Evolutionary conservation across 768 basidiomycete genomes (phyloP), one percentile per base, ranked within the genome.

Genomic region (Pulveroboletus ravenelii): DNA sequence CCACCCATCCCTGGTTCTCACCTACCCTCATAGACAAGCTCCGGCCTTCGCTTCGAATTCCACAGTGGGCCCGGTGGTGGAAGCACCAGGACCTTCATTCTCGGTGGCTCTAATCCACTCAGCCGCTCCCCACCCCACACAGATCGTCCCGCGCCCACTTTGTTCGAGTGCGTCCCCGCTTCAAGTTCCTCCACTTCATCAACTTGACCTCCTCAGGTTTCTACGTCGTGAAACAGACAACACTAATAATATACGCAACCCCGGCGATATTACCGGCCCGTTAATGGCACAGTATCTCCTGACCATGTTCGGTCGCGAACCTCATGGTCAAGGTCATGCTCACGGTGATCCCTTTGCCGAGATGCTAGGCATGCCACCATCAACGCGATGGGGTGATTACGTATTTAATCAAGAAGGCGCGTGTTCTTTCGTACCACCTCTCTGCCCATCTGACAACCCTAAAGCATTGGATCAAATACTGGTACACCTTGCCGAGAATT

Each of bases 351-450:
- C 75, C 10, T 61, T 78, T 47, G 50, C 68, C 25, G 74, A 74
- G 13, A 44, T 80, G 36, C 69, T 82, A 35, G 72, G 70, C 9
- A 64, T 63, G 27, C 72, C 77, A 4, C 73, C 77, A 48, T 70
- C 70, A 31, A 84, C 87, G 1, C 73, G 81, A 60, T 80, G 85
- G 79, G 93, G 93, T 3, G 93, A 96, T 65, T 96, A 95, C 71
- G 93, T 89, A 6, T 88, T 92, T 60, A 89, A 83, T 55, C 89
- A 95, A 69, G 89, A 92, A 78, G 89, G 93, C 84, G 48, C 48
- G 73, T 58, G 7, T 48, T 29, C 6, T 29, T 10, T 39, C 36
- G 15, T 45, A 15, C 41, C 0, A 31, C 30, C 27, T 12, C 6
- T 38, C 32, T 30, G 3, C 44, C 10, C n/a, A n/a, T 44, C 52